Evolutionary conservation across 345 rosid species (phyloP).

Genomic region (Eucalyptus brandiana): DNA sequence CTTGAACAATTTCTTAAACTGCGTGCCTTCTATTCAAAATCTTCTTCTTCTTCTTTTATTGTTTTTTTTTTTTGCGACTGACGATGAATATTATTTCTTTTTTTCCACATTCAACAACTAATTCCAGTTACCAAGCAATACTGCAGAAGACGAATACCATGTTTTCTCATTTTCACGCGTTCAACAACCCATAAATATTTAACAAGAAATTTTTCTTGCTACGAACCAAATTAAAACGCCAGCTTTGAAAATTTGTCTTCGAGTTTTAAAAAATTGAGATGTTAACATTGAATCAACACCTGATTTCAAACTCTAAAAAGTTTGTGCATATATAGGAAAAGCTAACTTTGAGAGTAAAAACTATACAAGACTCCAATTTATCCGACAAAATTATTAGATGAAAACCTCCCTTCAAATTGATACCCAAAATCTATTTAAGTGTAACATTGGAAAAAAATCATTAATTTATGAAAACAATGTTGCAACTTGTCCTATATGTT

Average conservation of each 20-base stretch:
- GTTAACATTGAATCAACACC: not conserved
- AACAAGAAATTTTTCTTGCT: not conserved
- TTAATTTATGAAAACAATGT: not conserved
- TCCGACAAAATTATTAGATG: rapidly evolving
- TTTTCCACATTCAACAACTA: not conserved
- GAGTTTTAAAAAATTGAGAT: not conserved
- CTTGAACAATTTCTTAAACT: no score
- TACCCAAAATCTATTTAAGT: no score
- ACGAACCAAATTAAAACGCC: not conserved
- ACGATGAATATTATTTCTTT: not conserved
- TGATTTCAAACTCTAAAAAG: no score
- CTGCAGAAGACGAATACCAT: not conserved
- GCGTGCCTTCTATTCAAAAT: not conserved
- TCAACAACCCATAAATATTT: not conserved
- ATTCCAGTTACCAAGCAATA: not conserved
- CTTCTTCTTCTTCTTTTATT: no score
- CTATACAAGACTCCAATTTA: rapidly evolving
- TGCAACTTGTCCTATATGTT: rapidly evolving
- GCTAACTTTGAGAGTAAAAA: not conserved
- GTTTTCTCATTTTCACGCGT: not conserved
- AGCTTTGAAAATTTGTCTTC: not conserved
- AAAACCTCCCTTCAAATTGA: not conserved
- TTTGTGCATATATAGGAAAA: no score
- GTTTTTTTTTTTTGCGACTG: not conserved
- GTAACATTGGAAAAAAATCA: rapidly evolving